Conservation (phyloP, 257 asterid species). For the Orobanche coerulescens region DNA sequence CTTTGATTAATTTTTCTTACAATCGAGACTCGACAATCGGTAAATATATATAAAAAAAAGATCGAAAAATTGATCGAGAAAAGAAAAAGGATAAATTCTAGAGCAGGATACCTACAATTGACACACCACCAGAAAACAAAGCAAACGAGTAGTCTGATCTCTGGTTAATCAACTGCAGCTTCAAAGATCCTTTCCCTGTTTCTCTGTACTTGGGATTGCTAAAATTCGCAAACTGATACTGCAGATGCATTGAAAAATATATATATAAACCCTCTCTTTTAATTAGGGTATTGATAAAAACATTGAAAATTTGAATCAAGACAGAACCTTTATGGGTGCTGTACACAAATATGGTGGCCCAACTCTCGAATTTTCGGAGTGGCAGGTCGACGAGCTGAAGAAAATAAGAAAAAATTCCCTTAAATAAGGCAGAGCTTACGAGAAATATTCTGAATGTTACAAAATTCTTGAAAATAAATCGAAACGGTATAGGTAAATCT, state of each 20-base stretch:
- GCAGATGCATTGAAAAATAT: conserved; percentile 24
- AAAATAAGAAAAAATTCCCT: neutral
- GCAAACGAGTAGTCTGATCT: conserved; percentile 88
- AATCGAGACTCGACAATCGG: no score
- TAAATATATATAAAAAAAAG: neutral
- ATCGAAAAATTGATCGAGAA: neutral
- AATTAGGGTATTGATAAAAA: neutral
- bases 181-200: conserved; percentile 68
- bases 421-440: conserved; percentile 3
- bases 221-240: conserved; percentile 82
- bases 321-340: conserved; percentile 82
- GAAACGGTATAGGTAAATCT: neutral
- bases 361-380: conserved; percentile 53
- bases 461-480: conserved; percentile 1
- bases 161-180: conserved; percentile 82
- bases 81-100: neutral
- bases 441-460: neutral
- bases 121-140: conserved; percentile 78
- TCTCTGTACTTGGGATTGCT: conserved; percentile 50
- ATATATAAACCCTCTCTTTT: neutral
- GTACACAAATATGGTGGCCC: conserved; percentile 68
- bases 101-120: conserved; percentile 37
- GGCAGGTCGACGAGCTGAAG: conserved; percentile 67
- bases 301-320: conserved; percentile 6
- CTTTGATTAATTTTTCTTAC: no score